A percentile compares a stretch with the other conserved stretches of the same genome.
Conservation (phyloP, 768 basidiomycete species). For the Hericium alpestre region DNA sequence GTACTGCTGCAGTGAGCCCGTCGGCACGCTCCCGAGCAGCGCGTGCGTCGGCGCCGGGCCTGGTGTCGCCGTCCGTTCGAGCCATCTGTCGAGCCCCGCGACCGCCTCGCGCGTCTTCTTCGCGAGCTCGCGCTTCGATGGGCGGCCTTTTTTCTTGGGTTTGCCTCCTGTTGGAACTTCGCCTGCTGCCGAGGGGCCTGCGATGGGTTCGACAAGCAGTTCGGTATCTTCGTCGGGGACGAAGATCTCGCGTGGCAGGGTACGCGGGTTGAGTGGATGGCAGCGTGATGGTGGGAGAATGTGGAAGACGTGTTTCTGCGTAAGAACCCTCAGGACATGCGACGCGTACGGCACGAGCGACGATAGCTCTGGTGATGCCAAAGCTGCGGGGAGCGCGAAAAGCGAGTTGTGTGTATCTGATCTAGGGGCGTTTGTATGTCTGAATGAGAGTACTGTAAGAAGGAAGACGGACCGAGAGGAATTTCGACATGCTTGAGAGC, state of each 20-base stretch:
- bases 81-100: conserved; percentile 57
- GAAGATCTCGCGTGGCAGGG: conserved; percentile 60
- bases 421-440: background rate
- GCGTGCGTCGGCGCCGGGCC: conserved; percentile 22
- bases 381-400: conserved; percentile 32
- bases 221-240: conserved; percentile 24
- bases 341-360: conserved; percentile 41
- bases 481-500: conserved; percentile 46
- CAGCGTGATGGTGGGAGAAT: conserved; percentile 45
- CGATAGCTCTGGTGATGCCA: conserved; percentile 30
- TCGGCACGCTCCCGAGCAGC: conserved; percentile 23
- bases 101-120: conserved; percentile 17
- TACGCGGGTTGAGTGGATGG: conserved; percentile 47
- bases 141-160: conserved; percentile 14
- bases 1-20: conserved; percentile 31
- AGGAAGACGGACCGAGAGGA: conserved; percentile 37
- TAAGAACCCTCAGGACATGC: conserved; percentile 38
- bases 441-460: background rate
- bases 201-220: background rate
- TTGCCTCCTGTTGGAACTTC: background rate
- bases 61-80: conserved; percentile 20
- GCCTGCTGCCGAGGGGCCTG: background rate
- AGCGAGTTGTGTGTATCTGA: conserved; percentile 51
- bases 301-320: conserved; percentile 42
- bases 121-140: conserved; percentile 10